Conservation (phyloP, 805 yeast genomes). For the Kuraishia floccosa region DNA sequence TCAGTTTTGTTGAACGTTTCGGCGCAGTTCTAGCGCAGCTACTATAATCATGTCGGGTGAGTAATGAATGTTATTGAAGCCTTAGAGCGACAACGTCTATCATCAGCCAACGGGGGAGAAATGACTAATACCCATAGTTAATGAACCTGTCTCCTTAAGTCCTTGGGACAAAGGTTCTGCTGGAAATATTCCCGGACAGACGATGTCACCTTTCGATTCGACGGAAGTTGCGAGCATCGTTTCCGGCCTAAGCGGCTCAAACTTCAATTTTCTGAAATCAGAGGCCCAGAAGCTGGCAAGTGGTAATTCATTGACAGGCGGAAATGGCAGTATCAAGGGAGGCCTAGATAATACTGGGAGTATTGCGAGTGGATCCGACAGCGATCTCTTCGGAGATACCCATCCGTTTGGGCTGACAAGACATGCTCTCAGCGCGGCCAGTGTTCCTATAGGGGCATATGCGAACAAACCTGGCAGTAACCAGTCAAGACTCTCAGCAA, state of each 20-base stretch:
- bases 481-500: conserved; percentile 20
- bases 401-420: conserved; percentile 31
- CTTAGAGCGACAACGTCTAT: too few species aligned
- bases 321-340: too few species aligned
- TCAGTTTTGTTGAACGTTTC: too few species aligned
- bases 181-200: conserved; percentile 7
- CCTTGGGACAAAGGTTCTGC: conserved; percentile 16
- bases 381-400: conserved; percentile 15
- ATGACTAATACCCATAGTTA: conserved; percentile 8
- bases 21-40: too few species aligned
- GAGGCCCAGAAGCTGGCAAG: too few species aligned
- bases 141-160: conserved; percentile 13
- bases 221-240: conserved; percentile 20
- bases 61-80: too few species aligned
- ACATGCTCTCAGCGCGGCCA: conserved; percentile 34
- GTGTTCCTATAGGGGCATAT: conserved; percentile 28
- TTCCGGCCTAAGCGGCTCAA: conserved; percentile 15
- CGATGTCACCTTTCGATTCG: conserved; percentile 4
- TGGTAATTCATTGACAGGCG: too few species aligned
- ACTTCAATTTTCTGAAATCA: too few species aligned
- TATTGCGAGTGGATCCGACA: conserved; percentile 28
- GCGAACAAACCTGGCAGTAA: conserved; percentile 6
- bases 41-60: too few species aligned
- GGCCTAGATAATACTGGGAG: too few species aligned
- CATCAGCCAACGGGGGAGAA: too few species aligned